A percentile compares a stretch with the other conserved stretches of the same genome.
Conservation (phyloP, 495 filamentous ascomycete species). For the Penicillium parvum region DNA sequence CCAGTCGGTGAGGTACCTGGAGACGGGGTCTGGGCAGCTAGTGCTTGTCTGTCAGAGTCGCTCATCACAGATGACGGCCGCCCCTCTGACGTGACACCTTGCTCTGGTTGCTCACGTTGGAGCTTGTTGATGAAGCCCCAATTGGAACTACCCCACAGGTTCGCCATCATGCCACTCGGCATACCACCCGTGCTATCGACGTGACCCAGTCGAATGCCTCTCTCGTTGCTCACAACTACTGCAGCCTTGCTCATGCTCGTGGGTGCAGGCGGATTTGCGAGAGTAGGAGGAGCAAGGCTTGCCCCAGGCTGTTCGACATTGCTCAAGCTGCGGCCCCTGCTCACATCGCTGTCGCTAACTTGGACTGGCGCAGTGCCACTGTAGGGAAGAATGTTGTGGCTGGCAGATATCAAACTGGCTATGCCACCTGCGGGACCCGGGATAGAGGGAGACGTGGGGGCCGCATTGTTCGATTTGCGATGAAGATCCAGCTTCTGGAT, state of each 20-base stretch:
- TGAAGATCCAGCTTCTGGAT: constrained; percentile 91
- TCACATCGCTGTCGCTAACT: constrained; percentile 27
- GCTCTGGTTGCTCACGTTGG: constrained; percentile 50
- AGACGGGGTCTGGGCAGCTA: constrained; percentile 19
- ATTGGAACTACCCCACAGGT: constrained; percentile 83
- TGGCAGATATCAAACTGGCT: constrained; percentile 80
- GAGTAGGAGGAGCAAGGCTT: constrained; percentile 74
- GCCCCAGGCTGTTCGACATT: constrained; percentile 46
- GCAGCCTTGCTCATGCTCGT: constrained; percentile 87
- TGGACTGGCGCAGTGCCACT: constrained; percentile 37
- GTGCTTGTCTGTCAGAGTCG: constrained; percentile 25
- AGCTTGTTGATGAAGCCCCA: constrained; percentile 74
- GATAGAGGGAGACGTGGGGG: constrained; percentile 30
- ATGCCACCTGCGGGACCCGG: constrained; percentile 62
- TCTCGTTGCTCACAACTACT: constrained; percentile 74
- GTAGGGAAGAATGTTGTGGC: constrained; percentile 69
- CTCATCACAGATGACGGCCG: constrained; percentile 23
- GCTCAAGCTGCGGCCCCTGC: constrained; percentile 29
- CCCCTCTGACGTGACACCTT: constrained; percentile 24
- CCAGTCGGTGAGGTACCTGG: constrained; percentile 7
- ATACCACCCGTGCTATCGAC: constrained; percentile 62
- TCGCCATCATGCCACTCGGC: constrained; percentile 82
- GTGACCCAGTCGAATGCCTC: constrained; percentile 54
- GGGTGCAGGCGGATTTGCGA: constrained; percentile 79
- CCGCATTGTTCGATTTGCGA: constrained; percentile 63